A percentile compares a stretch with the other conserved stretches of the same genome.
Evolutionary conservation across 2,329 filamentous ascomycete genomes (phyloP).

Genomic region (Aspergillus terreus): DNA sequence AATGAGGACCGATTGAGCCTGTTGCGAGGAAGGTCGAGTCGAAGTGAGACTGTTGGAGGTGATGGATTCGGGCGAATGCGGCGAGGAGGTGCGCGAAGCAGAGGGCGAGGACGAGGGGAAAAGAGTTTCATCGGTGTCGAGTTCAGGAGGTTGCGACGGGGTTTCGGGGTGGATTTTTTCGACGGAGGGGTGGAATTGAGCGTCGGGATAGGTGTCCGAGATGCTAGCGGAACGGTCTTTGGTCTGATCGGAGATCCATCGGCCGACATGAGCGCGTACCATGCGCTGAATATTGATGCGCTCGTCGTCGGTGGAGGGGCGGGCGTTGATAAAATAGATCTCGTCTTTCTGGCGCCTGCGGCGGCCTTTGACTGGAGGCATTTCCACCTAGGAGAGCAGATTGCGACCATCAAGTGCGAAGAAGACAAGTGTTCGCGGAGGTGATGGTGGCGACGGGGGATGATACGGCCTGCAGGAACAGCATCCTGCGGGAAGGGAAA

Average conservation of each 20-base stretch:
- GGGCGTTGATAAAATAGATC: conserved; percentile 34
- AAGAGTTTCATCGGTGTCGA: background rate
- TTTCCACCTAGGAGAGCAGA: conserved; percentile 8
- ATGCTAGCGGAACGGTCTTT: conserved; percentile 20
- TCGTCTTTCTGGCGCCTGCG: conserved; percentile 18
- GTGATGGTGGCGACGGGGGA: conserved; percentile 1
- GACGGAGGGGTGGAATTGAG: background rate
- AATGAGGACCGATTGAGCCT: background rate
- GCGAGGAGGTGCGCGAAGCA: conserved; percentile 2
- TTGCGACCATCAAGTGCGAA: conserved; percentile 15
- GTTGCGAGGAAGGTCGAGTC: background rate
- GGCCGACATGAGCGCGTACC: conserved; percentile 34
- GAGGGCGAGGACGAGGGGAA: conserved; percentile 8
- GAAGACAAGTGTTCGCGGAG: conserved; percentile 1
- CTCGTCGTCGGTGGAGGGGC: conserved; percentile 27
- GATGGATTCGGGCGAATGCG: conserved; percentile 6
- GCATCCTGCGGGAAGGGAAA: background rate
- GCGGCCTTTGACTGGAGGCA: conserved; percentile 22
- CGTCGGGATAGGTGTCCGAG: conserved; percentile 6
- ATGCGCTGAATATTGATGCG: conserved; percentile 23
- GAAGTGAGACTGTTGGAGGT: background rate
- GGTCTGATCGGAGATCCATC: conserved; percentile 34
- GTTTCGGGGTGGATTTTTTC: background rate
- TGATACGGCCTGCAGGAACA: conserved; percentile 2
- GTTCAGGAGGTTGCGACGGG: background rate